Conservation (phyloP, 2,329 filamentous ascomycete species). For the Colletotrichum godetiae region DNA sequence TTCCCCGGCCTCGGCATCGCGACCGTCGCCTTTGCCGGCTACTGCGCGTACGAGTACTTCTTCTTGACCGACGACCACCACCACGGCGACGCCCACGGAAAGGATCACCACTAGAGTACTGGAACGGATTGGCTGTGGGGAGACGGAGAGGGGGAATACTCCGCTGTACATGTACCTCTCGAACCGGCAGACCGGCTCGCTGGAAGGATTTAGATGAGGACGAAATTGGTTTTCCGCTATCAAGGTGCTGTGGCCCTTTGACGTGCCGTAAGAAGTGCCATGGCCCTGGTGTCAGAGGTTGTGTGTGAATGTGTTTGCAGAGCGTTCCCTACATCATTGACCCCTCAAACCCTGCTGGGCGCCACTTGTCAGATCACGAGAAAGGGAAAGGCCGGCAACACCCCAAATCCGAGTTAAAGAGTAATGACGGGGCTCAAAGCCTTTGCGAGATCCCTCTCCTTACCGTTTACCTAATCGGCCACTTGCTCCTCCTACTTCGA, state of each 20-base stretch:
- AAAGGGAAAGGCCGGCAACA: too few relatives aligned
- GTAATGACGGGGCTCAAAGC: too few relatives aligned
- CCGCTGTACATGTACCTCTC: conserved; percentile 52
- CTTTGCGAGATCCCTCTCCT: too few relatives aligned
- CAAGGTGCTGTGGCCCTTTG: not conserved
- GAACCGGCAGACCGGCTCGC: conserved; percentile 28
- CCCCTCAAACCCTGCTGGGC: too few relatives aligned
- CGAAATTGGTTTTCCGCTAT: conserved; percentile 18
- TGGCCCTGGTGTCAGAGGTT: not conserved
- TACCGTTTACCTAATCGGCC: too few relatives aligned
- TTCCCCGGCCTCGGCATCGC: conserved; percentile 95
- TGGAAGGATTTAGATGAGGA: conserved; percentile 31
- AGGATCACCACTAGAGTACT: conserved; percentile 65
- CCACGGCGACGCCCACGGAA: conserved; percentile 63
- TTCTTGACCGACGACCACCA: conserved; percentile 82
- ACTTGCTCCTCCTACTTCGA: too few relatives aligned
- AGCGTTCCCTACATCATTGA: not conserved
- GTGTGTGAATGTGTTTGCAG: not conserved
- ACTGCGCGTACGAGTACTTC: conserved; percentile 90
- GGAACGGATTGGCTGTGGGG: conserved; percentile 20
- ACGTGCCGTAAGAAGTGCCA: not conserved
- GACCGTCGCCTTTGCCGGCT: conserved; percentile 88
- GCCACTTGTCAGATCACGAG: too few relatives aligned
- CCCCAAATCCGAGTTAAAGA: too few relatives aligned
- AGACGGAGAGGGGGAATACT: conserved; percentile 27